phyloP scores from a whole-genome alignment of 2,329 filamentous ascomycete genomes.

The Berkeleyomyces rouxiae region DNA sequence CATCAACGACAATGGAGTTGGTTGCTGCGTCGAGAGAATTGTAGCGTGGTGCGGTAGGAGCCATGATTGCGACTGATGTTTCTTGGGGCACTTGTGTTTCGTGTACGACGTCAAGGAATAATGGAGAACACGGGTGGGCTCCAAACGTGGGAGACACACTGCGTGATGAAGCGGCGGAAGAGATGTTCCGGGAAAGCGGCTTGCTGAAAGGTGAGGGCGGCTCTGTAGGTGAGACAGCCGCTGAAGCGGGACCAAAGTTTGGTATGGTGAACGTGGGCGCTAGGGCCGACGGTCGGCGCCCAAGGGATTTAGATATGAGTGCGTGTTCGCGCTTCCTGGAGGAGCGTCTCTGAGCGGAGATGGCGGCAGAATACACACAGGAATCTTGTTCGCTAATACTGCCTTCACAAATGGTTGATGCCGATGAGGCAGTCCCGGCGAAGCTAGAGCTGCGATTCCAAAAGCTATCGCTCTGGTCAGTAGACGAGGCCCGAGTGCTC shows the following conservation, averaged over 20 bases:
- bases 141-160: not conserved
- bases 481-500: constrained; percentile 1
- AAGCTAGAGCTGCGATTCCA: constrained; percentile 4
- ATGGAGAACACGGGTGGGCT: not conserved
- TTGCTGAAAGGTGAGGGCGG: not conserved
- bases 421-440: constrained; percentile 6
- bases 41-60: constrained; percentile 2
- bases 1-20: constrained; percentile 9
- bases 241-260: constrained; percentile 1
- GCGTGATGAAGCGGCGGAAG: not conserved
- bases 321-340: constrained; percentile 3
- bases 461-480: constrained; percentile 4
- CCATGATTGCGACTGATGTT: not conserved
- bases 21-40: not conserved
- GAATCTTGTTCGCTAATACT: not conserved
- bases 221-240: not conserved
- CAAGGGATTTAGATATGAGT: constrained; percentile 4
- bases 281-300: not conserved
- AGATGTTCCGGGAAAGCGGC: not conserved
- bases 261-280: not conserved
- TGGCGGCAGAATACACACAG: not conserved
- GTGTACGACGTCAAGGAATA: not conserved
- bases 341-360: not conserved
- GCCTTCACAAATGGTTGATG: constrained; percentile 7
- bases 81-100: not conserved